Evolutionary conservation across 228 moss, liverwort and hornwort genomes (phyloP).

Genomic region (Sphagnum fallax): DNA sequence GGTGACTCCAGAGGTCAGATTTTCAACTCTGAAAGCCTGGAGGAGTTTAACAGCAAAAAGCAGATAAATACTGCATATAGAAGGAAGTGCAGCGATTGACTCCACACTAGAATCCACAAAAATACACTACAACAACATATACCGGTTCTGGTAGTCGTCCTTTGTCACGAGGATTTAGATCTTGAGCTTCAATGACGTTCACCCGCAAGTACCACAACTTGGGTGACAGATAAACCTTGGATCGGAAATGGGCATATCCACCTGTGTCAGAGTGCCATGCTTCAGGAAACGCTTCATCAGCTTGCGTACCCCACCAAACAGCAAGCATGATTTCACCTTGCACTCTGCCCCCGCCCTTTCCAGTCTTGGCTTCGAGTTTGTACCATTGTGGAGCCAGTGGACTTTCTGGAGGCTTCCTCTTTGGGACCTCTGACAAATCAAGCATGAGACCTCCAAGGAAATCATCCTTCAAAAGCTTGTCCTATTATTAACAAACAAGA

Average conservation of each 20-base stretch:
- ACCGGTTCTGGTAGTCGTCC: slow-evolving; percentile 71
- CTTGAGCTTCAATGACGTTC: slow-evolving; percentile 78
- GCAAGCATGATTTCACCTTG: slow-evolving; percentile 77
- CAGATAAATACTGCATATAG: too few relatives aligned
- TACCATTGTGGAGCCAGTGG: slow-evolving; percentile 33
- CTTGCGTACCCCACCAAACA: slow-evolving; percentile 83
- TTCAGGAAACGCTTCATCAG: slow-evolving; percentile 81
- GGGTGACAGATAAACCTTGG: slow-evolving; percentile 70
- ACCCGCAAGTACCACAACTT: slow-evolving; percentile 87
- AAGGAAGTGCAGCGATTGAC: too few relatives aligned
- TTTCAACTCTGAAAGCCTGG: too few relatives aligned
- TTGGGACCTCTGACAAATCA: slow-evolving; percentile 34
- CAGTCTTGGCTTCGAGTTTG: slow-evolving; percentile 35
- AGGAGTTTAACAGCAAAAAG: too few relatives aligned
- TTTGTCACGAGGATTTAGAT: slow-evolving; percentile 63
- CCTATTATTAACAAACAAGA: background rate
- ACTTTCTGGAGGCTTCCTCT: slow-evolving; percentile 31
- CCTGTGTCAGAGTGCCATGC: slow-evolving; percentile 63
- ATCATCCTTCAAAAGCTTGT: slow-evolving; percentile 11
- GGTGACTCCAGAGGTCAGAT: too few relatives aligned
- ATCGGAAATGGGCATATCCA: slow-evolving; percentile 57
- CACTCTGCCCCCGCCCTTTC: slow-evolving; percentile 32
- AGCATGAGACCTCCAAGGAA: slow-evolving; percentile 34
- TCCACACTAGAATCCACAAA: too few relatives aligned
- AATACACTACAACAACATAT: background rate